phyloP scores from a whole-genome alignment of 1,284 basidiomycete genomes.

The Coniferiporia weirii region DNA sequence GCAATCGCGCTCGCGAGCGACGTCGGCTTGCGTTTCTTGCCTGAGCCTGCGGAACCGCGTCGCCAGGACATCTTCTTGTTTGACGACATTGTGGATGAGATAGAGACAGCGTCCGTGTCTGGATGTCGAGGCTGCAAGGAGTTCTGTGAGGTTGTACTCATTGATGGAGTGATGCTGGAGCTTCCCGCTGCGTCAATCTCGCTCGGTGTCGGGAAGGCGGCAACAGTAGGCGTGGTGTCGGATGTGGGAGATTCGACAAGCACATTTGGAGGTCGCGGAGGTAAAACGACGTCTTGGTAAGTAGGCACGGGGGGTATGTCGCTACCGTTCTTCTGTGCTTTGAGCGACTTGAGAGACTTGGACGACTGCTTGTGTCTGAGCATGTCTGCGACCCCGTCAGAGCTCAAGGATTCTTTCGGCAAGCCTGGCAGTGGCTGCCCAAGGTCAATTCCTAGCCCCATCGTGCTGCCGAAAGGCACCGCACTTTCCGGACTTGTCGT shows the following conservation, averaged over 20 bases:
- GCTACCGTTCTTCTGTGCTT: conserved; percentile 14
- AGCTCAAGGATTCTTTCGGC: background rate
- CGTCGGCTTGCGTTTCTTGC: conserved; percentile 33
- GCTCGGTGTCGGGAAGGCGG: conserved; percentile 26
- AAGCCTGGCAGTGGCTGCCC: conserved; percentile 4
- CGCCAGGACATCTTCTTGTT: conserved; percentile 32
- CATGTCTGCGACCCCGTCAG: conserved; percentile 5
- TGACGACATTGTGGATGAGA: conserved; percentile 33
- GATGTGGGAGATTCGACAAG: conserved; percentile 46
- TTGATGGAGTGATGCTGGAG: background rate
- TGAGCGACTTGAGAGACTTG: conserved; percentile 22
- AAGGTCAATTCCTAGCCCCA: conserved; percentile 14
- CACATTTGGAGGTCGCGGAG: conserved; percentile 14
- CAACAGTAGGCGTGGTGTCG: conserved; percentile 29
- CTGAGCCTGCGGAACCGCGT: conserved; percentile 29
- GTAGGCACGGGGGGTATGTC: conserved; percentile 20
- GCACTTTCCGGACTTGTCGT: conserved; percentile 11
- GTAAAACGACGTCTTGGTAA: conserved; percentile 8
- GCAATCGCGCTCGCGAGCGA: conserved; percentile 63
- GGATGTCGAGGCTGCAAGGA: conserved; percentile 26
- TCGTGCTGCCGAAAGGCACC: background rate
- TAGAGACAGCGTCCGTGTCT: conserved; percentile 38
- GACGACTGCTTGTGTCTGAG: conserved; percentile 14
- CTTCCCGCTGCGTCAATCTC: conserved; percentile 17
- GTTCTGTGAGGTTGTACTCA: conserved; percentile 22